Percentiles rank a stretch among this genome's conserved stretches.
These are phyloP conservation scores for Myxozyma melibiosi DNA, from an alignment of 805 yeast genomes.

Conservation along the genomic window DNA sequence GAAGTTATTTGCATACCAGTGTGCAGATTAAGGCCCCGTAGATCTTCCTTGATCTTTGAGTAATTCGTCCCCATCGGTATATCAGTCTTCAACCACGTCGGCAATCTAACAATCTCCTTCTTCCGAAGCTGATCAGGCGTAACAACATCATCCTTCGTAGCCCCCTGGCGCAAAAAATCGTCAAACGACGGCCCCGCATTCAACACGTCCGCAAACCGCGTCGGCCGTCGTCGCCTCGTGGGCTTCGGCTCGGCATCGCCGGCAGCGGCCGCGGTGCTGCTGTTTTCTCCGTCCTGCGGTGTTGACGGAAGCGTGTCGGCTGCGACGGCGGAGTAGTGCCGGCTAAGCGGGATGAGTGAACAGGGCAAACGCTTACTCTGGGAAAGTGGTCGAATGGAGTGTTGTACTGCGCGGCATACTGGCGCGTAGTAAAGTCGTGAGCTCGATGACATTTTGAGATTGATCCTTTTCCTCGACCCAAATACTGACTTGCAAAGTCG, in stretches of 20 bases:
- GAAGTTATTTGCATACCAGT: slow-evolving; percentile 47
- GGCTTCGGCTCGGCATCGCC: background rate
- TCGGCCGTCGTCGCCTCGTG: slow-evolving; percentile 36
- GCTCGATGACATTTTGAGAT: too few species aligned
- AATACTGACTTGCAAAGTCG: too few species aligned
- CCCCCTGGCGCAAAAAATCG: slow-evolving; percentile 60
- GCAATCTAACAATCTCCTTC: slow-evolving; percentile 53
- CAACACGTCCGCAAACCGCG: slow-evolving; percentile 67
- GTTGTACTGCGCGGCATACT: too few species aligned
- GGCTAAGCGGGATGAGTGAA: too few species aligned
- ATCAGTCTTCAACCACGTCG: slow-evolving; percentile 92
- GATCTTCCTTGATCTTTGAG: slow-evolving; percentile 78
- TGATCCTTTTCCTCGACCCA: too few species aligned
- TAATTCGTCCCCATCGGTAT: slow-evolving; percentile 93
- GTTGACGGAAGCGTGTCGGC: background rate
- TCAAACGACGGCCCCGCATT: slow-evolving; percentile 91
- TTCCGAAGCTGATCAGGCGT: slow-evolving; percentile 1
- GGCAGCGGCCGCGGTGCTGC: background rate
- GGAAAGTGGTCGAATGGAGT: too few species aligned
- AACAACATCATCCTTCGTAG: slow-evolving; percentile 7
- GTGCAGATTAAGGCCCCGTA: slow-evolving; percentile 82
- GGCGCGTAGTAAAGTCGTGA: too few species aligned
- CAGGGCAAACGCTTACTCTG: too few species aligned
- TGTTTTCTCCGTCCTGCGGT: background rate
- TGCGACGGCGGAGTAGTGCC: slow-evolving; percentile 1